A percentile compares a stretch with the other conserved stretches of the same genome.
phyloP scores from a whole-genome alignment of 805 yeast genomes.

The Ogataea paradorogensis region DNA sequence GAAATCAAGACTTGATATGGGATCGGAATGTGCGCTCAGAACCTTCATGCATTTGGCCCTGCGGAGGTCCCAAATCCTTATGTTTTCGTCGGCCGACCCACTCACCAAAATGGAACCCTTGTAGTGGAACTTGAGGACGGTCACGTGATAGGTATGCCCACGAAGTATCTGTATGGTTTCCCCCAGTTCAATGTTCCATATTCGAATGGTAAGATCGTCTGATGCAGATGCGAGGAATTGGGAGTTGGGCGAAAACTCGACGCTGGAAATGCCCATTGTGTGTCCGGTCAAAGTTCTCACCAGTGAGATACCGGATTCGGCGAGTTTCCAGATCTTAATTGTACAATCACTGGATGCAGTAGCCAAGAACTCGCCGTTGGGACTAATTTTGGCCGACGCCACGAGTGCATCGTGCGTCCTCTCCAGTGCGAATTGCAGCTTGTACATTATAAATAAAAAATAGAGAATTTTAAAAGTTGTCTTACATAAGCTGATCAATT shows the following conservation, averaged over 20 bases:
- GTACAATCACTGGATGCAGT: constrained; percentile 56
- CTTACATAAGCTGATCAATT: constrained; percentile 5
- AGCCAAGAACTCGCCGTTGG: constrained; percentile 58
- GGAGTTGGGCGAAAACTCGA: constrained; percentile 76
- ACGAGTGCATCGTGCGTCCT: constrained; percentile 18
- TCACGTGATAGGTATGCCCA: constrained; percentile 86
- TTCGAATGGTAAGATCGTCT: constrained; percentile 75
- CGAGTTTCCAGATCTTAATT: constrained; percentile 54
- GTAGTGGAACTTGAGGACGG: constrained; percentile 62
- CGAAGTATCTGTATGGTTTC: constrained; percentile 49
- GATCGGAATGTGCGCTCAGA: constrained; percentile 89
- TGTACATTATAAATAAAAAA: constrained; percentile 10
- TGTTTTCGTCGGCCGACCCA: constrained; percentile 88
- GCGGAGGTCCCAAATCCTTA: constrained; percentile 83
- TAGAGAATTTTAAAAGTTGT: background rate
- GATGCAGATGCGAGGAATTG: constrained; percentile 76
- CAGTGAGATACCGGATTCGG: constrained; percentile 30
- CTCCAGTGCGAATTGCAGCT: constrained; percentile 4
- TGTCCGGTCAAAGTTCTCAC: constrained; percentile 51
- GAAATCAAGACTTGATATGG: constrained; percentile 73
- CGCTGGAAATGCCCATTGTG: constrained; percentile 65
- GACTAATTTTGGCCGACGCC: constrained; percentile 57
- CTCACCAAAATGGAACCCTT: constrained; percentile 78
- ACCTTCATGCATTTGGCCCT: constrained; percentile 71
- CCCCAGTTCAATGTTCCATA: constrained; percentile 61